Percentiles rank a stretch among this genome's conserved stretches.
phyloP scores from a whole-genome alignment of 2,329 filamentous ascomycete genomes.

The Lasiodiplodia gonubiensis region DNA sequence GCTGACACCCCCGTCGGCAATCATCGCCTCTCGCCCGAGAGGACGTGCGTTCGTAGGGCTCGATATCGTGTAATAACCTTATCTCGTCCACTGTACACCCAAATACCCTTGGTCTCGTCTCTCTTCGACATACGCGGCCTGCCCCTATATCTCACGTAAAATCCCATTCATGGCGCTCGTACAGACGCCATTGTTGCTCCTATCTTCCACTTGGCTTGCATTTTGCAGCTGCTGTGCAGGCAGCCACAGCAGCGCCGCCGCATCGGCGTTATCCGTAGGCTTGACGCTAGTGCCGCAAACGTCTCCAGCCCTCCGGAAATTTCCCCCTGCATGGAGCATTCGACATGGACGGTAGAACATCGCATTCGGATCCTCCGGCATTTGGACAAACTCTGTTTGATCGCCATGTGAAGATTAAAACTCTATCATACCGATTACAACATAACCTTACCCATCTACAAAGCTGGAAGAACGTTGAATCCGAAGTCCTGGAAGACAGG shows the following conservation, averaged over 20 bases:
- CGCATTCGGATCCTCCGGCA: slow-evolving; percentile 6
- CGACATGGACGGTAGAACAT: neutral
- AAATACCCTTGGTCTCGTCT: neutral
- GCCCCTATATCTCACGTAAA: neutral
- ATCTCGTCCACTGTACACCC: neutral
- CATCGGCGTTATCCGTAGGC: slow-evolving; percentile 7
- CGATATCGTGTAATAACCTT: slow-evolving; percentile 12
- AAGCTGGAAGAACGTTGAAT: neutral
- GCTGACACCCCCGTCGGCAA: slow-evolving; percentile 1
- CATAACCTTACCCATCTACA: neutral
- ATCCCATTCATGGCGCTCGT: neutral
- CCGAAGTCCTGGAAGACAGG: neutral
- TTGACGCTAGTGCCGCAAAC: neutral
- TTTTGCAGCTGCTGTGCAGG: neutral
- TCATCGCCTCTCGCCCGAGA: slow-evolving; percentile 14
- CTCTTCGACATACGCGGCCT: neutral
- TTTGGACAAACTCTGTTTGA: too few relatives aligned
- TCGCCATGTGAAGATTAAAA: neutral
- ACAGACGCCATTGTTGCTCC: neutral
- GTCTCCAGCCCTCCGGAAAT: neutral
- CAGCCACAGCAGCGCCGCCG: neutral
- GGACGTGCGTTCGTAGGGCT: slow-evolving; percentile 18
- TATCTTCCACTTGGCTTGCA: neutral
- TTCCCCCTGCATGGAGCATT: neutral
- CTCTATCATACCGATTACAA: neutral